Base-by-base conservation (phyloP, 257 asterid genomes). In the Penstemon davidsonii region DNA sequence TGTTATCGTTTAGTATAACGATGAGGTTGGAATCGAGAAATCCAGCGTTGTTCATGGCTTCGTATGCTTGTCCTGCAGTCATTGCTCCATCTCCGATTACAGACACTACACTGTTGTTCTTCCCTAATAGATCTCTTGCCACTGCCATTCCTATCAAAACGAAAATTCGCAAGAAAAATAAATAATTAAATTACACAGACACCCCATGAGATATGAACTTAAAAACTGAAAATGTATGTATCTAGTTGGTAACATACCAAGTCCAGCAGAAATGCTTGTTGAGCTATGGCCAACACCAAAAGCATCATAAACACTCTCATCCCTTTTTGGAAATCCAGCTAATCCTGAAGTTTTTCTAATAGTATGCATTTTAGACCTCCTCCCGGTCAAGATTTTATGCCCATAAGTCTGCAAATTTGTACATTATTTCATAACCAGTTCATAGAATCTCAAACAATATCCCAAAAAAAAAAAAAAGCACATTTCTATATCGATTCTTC, bases 201-300 rank as follows among this genome's bases (percentile, higher is more conserved):
- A 55, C 8, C 7, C 37, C 6, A 5, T 53, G 19, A 7, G 19
- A 54, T 54, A 11, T 54, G 18, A 54, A 54, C 37, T 19, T 54
- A 25, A 57, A 9, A 15, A 3, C 6, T 36, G 42, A 8, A 56
- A 7, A 38, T 25, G 3, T 3, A 56, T 6, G 36, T 10, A 5
- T 15, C 8, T 15, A 6, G 18, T 33, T 3, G 2, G 33, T 8
- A 46, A 45, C 41, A 12, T 80, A 87, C 96, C 96, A 52, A 89
- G 83, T 60, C 96, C 96, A 62, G 96, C 92, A 63, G 96, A 89
- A 10, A 89, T 89, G 80, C 95, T 89, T 1, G 95, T 89, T 25
- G 92, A 89, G 77, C 96, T 87, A 61, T 89, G 96, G 38, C 96
- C 96, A n/a, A 81, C 89, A 43, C 95, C 96, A 36, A 89, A 89